Evolutionary conservation across 495 filamentous ascomycete species (phyloP).

Genomic region (Tuber calosporum): DNA sequence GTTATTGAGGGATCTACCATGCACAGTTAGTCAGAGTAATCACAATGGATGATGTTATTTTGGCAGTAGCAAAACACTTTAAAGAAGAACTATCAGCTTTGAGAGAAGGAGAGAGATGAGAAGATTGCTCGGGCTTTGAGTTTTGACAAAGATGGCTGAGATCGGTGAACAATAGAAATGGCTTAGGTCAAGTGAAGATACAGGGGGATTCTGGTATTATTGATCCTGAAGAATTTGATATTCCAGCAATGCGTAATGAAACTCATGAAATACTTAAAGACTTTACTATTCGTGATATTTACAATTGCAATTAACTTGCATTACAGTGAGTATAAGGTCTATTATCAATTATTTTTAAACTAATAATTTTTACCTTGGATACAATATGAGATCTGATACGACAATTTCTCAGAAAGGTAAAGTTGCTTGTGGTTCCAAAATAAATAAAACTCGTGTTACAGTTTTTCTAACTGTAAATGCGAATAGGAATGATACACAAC

Average conservation of each 20-base stretch:
- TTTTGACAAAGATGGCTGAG: conserved; percentile 24
- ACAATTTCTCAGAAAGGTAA: background rate
- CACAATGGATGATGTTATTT: background rate
- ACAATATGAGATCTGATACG: conserved; percentile 14
- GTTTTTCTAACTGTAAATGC: conserved; percentile 35
- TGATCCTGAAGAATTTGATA: background rate
- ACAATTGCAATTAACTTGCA: background rate
- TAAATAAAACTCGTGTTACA: conserved; percentile 33
- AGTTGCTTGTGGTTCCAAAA: conserved; percentile 4
- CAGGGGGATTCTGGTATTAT: background rate
- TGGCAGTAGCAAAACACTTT: background rate
- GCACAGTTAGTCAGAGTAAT: background rate
- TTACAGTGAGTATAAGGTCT: background rate
- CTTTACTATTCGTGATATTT: conserved; percentile 35
- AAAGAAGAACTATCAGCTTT: background rate
- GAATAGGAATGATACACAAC: conserved; percentile 1
- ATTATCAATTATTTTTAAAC: background rate
- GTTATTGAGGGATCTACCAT: background rate
- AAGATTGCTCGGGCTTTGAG: conserved; percentile 3
- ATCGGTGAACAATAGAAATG: conserved; percentile 27
- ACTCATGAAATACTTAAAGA: conserved; percentile 10
- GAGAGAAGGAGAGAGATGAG: background rate
- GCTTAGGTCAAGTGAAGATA: conserved; percentile 7
- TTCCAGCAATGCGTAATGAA: conserved; percentile 11
- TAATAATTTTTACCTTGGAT: background rate